Evolutionary conservation across 805 yeast species (phyloP).

Genomic region (Wickerhamomyces sydowiorum): DNA sequence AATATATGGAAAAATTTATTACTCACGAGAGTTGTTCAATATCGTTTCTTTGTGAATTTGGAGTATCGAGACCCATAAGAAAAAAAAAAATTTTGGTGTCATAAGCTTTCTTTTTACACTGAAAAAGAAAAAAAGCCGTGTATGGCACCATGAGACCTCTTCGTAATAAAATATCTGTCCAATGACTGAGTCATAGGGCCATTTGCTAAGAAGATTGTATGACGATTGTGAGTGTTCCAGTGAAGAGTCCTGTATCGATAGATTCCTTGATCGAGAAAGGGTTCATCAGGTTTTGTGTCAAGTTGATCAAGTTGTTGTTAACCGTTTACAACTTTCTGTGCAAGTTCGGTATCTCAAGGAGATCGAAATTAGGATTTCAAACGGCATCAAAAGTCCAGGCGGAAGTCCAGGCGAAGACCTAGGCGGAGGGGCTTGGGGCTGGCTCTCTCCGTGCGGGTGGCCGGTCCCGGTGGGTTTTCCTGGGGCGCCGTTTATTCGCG

Average conservation of each 20-base stretch:
- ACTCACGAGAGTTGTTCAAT: too few relatives aligned
- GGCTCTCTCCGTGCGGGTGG: too few relatives aligned
- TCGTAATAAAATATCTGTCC: background rate
- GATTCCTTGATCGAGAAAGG: too few relatives aligned
- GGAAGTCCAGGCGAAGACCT: too few relatives aligned
- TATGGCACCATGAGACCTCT: background rate
- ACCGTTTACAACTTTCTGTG: background rate
- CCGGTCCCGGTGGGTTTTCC: background rate
- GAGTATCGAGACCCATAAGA: too few relatives aligned
- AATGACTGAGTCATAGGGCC: background rate
- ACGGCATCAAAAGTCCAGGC: too few relatives aligned
- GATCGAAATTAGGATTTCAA: too few relatives aligned
- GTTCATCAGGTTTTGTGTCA: background rate
- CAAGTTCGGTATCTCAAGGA: background rate
- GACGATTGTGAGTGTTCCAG: background rate
- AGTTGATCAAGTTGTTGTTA: background rate
- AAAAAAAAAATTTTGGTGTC: constrained; percentile 1
- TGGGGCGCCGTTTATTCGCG: background rate
- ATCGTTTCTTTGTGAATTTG: background rate
- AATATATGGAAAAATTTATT: too few relatives aligned
- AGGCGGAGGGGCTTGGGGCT: background rate
- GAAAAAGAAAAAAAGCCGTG: background rate
- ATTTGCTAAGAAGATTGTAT: background rate
- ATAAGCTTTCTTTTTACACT: background rate
- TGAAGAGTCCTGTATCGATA: too few relatives aligned